Percentiles rank a stretch among this genome's conserved stretches.
Conservation (phyloP, 768 basidiomycete genomes). For the Naganishia onofrii region DNA sequence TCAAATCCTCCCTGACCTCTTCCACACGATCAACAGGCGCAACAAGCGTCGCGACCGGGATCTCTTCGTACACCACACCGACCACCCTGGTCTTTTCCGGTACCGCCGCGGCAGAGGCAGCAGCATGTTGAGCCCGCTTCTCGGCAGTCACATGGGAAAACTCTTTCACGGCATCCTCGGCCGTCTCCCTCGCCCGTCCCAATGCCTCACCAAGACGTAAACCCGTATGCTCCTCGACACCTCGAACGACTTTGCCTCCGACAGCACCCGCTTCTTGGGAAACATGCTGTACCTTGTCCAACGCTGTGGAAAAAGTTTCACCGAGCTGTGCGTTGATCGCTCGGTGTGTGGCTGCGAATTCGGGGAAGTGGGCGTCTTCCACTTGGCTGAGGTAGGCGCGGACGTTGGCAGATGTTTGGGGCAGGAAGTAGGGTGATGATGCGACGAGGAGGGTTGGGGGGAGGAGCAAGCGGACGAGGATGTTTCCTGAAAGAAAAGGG, state of each 20-base stretch:
- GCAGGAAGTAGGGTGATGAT: slow-evolving; percentile 80
- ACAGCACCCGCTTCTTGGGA: slow-evolving; percentile 46
- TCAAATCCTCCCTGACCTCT: slow-evolving; percentile 19
- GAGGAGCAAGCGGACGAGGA: slow-evolving; percentile 67
- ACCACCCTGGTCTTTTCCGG: slow-evolving; percentile 36
- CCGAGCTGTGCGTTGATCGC: slow-evolving; percentile 38
- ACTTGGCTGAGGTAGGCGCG: slow-evolving; percentile 64
- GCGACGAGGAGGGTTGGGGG: slow-evolving; percentile 73
- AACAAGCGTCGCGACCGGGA: slow-evolving; percentile 48
- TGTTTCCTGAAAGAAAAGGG: slow-evolving; percentile 42
- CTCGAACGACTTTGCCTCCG: slow-evolving; percentile 58
- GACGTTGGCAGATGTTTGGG: slow-evolving; percentile 72
- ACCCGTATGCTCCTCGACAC: slow-evolving; percentile 68
- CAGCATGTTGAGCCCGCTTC: slow-evolving; percentile 31
- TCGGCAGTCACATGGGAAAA: slow-evolving; percentile 35
- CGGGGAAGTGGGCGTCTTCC: slow-evolving; percentile 70
- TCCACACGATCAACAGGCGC: slow-evolving; percentile 3
- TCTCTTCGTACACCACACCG: slow-evolving; percentile 49
- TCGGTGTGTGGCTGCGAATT: slow-evolving; percentile 64
- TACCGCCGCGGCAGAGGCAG: slow-evolving; percentile 12
- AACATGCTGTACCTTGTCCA: slow-evolving; percentile 59
- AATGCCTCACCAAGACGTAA: slow-evolving; percentile 66
- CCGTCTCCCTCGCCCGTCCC: slow-evolving; percentile 53
- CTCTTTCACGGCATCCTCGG: slow-evolving; percentile 34
- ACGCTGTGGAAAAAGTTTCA: slow-evolving; percentile 51